A percentile compares a stretch with the other conserved stretches of the same genome.
Conservation (phyloP, 2,329 filamentous ascomycete species). For the Claviceps sorghi region DNA sequence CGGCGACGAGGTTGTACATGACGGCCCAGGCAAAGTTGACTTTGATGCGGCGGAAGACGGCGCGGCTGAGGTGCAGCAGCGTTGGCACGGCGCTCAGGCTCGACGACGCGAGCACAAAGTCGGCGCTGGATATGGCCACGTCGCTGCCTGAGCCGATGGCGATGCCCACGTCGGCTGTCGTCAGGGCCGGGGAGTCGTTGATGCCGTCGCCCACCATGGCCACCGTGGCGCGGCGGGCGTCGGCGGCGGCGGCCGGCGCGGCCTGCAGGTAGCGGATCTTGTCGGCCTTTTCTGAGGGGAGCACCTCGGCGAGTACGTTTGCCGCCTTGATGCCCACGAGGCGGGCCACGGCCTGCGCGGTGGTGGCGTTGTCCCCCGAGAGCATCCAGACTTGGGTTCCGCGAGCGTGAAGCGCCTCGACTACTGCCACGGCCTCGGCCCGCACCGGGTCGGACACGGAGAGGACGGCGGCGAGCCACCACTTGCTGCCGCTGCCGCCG, state of each 20-base stretch:
- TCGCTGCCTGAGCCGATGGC: slow-evolving; percentile 74
- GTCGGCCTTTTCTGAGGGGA: slow-evolving; percentile 68
- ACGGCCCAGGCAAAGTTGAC: slow-evolving; percentile 80
- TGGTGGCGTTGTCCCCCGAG: slow-evolving; percentile 79
- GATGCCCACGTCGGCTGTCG: slow-evolving; percentile 68
- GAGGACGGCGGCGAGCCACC: slow-evolving; percentile 48
- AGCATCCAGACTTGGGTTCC: slow-evolving; percentile 80
- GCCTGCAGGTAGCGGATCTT: slow-evolving; percentile 51
- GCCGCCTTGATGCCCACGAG: slow-evolving; percentile 57
- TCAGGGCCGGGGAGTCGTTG: slow-evolving; percentile 74
- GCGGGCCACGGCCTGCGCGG: slow-evolving; percentile 62
- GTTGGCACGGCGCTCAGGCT: slow-evolving; percentile 56
- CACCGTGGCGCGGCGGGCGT: slow-evolving; percentile 35
- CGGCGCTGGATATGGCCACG: slow-evolving; percentile 66
- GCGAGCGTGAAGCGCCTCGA: slow-evolving; percentile 47
- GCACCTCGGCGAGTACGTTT: slow-evolving; percentile 75
- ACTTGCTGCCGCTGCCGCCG: slow-evolving; percentile 12
- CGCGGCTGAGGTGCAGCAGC: slow-evolving; percentile 54
- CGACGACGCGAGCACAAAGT: slow-evolving; percentile 67
- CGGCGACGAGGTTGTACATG: slow-evolving; percentile 63
- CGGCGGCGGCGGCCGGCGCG: slow-evolving; percentile 26
- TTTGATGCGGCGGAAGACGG: slow-evolving; percentile 64
- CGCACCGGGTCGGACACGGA: slow-evolving; percentile 72
- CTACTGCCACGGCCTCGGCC: slow-evolving; percentile 50
- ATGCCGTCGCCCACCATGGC: slow-evolving; percentile 85